Conservation (phyloP, 495 filamentous ascomycete genomes). For the Talaromyces nanjingensis region DNA sequence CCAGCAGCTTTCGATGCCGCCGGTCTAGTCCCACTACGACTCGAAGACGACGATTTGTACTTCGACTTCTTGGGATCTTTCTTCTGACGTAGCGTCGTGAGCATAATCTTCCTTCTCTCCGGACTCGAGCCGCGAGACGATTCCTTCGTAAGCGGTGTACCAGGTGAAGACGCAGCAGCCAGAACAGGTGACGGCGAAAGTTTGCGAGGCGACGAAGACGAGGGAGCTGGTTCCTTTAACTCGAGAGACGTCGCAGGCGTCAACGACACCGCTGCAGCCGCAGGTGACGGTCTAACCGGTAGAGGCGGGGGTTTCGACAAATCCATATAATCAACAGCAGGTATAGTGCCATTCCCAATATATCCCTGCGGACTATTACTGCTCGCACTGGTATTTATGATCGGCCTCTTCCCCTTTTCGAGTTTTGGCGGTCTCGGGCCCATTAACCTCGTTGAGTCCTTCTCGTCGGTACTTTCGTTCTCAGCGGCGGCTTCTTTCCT, state of each 20-base stretch:
- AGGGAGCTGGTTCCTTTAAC: neutral
- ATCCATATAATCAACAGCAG: slow-evolving; percentile 69
- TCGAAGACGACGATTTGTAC: slow-evolving; percentile 24
- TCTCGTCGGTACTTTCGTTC: slow-evolving; percentile 18
- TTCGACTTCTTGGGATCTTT: slow-evolving; percentile 47
- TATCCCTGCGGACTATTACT: slow-evolving; percentile 39
- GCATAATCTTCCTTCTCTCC: slow-evolving; percentile 71
- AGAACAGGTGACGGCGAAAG: slow-evolving; percentile 3
- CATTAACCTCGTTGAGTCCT: slow-evolving; percentile 7
- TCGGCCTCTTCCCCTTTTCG: slow-evolving; percentile 14
- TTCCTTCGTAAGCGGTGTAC: slow-evolving; percentile 26
- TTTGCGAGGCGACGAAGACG: neutral
- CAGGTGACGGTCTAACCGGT: slow-evolving; percentile 49
- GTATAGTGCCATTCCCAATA: slow-evolving; percentile 77
- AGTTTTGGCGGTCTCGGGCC: neutral
- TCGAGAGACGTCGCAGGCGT: neutral
- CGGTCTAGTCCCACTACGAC: slow-evolving; percentile 22
- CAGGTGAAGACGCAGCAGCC: neutral
- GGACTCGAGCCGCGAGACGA: slow-evolving; percentile 67
- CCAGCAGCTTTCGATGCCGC: slow-evolving; percentile 81
- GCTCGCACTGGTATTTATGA: slow-evolving; percentile 13
- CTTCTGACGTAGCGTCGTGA: slow-evolving; percentile 72
- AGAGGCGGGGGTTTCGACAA: slow-evolving; percentile 64
- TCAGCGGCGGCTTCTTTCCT: slow-evolving; percentile 51
- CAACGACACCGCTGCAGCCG: slow-evolving; percentile 9